Evolutionary conservation across 441 rosid genomes (phyloP), one percentile per base, ranked within the genome.

Genomic region (Erodium trifolium): DNA sequence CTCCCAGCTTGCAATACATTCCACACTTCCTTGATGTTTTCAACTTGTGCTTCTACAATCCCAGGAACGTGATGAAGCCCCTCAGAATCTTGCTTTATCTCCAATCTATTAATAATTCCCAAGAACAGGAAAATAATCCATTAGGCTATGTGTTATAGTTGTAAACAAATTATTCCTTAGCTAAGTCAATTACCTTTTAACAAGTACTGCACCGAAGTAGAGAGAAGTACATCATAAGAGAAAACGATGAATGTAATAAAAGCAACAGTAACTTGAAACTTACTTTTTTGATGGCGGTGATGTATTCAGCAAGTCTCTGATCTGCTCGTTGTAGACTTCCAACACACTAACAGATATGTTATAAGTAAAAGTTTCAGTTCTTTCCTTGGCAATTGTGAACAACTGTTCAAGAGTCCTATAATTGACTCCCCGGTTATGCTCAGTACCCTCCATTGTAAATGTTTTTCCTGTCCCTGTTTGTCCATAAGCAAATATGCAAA

Each of bases 401-500:
- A 93, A 72, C 82, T 89, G 84, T 69, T 91, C 82, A 35, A 91
- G 86, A 69, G 87, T 91, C 80, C 91, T 83, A 69, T 82, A 93
- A 76, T 91, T 93, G 65, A 93, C 99, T 77, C 99, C 99, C 67
- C 97, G 96, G 34, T 84, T 88, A 74, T 86, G 83, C 64, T 75
- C 84, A 74, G 91, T 88, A 16, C 97, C 97, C 71, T 93, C 96
- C 98, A 91, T 93, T 45, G 96, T 91, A 73, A 86, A 93, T 47
- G 96, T 91, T 77, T 93, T 93, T 19, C 97, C 92, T 2, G 92
- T 88, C 64, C 98, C 98, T 41, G 98, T 93, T 79, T 93, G 98
- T 51, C 98, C 97, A 78, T 91, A 89, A 68, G 97, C 97, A 63
- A 89, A 93, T 68, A 93, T 86, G 78, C 97, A 93, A 6, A 87